Percentiles rank a stretch among this genome's conserved stretches.
Conservation (phyloP, 2,329 filamentous ascomycete species). For the Apiospora saccharicola region DNA sequence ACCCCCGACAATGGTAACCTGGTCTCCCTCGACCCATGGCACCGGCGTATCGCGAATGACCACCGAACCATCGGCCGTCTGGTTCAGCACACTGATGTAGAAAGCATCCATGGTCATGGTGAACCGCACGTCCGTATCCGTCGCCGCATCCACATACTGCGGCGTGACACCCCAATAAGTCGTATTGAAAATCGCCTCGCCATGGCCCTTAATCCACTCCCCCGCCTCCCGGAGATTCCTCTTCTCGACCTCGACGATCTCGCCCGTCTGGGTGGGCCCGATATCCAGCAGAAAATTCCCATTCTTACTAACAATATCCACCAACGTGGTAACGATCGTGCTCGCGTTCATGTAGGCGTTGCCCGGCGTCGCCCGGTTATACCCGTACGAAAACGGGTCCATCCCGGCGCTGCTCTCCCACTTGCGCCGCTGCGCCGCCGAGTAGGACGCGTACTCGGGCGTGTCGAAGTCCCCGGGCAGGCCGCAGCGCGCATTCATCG, state of each 20-base stretch:
- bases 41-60: constrained; percentile 43
- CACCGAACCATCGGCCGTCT: not conserved
- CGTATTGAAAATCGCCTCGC: constrained; percentile 64
- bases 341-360: constrained; percentile 60
- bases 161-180: constrained; percentile 49
- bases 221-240: constrained; percentile 58
- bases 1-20: constrained; percentile 51
- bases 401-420: constrained; percentile 68
- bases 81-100: constrained; percentile 53
- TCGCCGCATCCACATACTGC: constrained; percentile 35
- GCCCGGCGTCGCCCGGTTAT: constrained; percentile 61
- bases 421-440: constrained; percentile 58
- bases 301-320: constrained; percentile 42
- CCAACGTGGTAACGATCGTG: constrained; percentile 51
- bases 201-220: constrained; percentile 60
- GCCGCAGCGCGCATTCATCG: constrained; percentile 65
- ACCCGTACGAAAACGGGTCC: constrained; percentile 67
- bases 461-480: constrained; percentile 64
- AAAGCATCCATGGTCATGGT: constrained; percentile 61
- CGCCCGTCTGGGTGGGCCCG: constrained; percentile 62
- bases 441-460: constrained; percentile 62
- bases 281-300: constrained; percentile 63
- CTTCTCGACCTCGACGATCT: constrained; percentile 57
- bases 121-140: constrained; percentile 51
- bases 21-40: constrained; percentile 49